Percentiles rank a stretch among this genome's conserved stretches.
Evolutionary conservation across 805 yeast species (phyloP).

Genomic region (Sugiyamaella floridensis): DNA sequence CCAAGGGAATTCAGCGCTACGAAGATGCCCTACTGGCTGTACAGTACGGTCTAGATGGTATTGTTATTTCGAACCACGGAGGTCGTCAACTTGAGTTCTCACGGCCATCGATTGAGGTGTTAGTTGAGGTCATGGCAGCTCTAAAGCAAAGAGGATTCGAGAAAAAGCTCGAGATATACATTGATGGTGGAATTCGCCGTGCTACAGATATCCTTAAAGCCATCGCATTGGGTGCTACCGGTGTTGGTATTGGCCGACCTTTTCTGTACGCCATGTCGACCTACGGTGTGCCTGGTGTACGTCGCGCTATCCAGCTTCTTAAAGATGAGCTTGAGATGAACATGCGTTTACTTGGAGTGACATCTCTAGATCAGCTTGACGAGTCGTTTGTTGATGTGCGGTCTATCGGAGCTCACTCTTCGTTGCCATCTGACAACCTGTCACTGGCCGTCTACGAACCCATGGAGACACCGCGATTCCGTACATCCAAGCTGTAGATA

Average conservation of each 20-base stretch:
- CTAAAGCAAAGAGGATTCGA: constrained; percentile 31
- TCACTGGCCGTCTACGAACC: constrained; percentile 51
- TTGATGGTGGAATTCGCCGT: constrained; percentile 74
- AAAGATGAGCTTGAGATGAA: constrained; percentile 66
- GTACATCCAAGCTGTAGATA: constrained; percentile 27
- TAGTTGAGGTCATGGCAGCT: constrained; percentile 66
- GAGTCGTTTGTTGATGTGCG: constrained; percentile 55
- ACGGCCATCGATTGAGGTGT: constrained; percentile 61
- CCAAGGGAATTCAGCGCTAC: constrained; percentile 79
- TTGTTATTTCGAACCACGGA: constrained; percentile 84
- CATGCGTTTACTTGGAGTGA: constrained; percentile 75
- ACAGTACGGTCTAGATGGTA: constrained; percentile 65
- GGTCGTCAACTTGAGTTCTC: constrained; percentile 83
- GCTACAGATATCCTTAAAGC: constrained; percentile 77
- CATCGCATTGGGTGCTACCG: constrained; percentile 67
- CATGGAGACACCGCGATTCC: constrained; percentile 46
- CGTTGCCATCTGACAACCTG: constrained; percentile 49
- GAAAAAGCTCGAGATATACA: constrained; percentile 51
- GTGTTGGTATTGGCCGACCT: constrained; percentile 70
- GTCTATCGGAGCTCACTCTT: constrained; percentile 34
- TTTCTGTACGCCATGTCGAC: constrained; percentile 72
- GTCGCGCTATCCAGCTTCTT: constrained; percentile 55
- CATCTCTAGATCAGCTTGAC: constrained; percentile 50
- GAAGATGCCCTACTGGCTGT: constrained; percentile 73
- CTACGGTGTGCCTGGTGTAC: constrained; percentile 71